A percentile compares a stretch with the other conserved stretches of the same genome.
These are phyloP conservation scores for Rhizopogon vulgaris DNA, from an alignment of 768 basidiomycete species.

Conservation along the genomic window DNA sequence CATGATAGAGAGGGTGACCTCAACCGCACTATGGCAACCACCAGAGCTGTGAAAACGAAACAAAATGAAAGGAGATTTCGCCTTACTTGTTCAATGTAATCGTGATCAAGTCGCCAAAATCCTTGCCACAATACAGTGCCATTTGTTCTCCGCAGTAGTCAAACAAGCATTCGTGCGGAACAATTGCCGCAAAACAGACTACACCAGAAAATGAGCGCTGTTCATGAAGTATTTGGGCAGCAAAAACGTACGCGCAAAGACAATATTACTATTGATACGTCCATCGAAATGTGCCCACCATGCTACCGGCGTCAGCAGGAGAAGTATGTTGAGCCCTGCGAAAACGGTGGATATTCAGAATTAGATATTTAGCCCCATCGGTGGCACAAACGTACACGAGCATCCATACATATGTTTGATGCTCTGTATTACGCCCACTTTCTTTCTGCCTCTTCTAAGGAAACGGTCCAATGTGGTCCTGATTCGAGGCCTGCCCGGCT, in stretches of 20 bases:
- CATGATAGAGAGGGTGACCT: slow-evolving; percentile 66
- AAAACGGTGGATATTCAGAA: neutral
- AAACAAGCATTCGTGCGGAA: slow-evolving; percentile 60
- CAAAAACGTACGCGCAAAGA: slow-evolving; percentile 40
- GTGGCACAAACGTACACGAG: slow-evolving; percentile 39
- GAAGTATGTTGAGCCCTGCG: slow-evolving; percentile 52
- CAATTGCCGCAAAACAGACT: slow-evolving; percentile 63
- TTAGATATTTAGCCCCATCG: neutral
- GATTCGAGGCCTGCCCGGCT: neutral
- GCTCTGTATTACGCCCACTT: slow-evolving; percentile 38
- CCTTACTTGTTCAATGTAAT: slow-evolving; percentile 62
- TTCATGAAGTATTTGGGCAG: neutral
- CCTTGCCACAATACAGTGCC: slow-evolving; percentile 42
- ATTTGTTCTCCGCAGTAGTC: slow-evolving; percentile 59
- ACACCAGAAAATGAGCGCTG: neutral
- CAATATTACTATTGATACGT: slow-evolving; percentile 18
- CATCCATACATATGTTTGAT: slow-evolving; percentile 41
- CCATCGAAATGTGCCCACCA: slow-evolving; percentile 50
- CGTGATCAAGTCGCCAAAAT: slow-evolving; percentile 61
- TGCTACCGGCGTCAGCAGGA: slow-evolving; percentile 53
- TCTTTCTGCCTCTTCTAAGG: slow-evolving; percentile 31
- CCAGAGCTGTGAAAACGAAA: neutral
- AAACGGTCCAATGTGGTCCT: slow-evolving; percentile 8
- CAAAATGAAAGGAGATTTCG: neutral
- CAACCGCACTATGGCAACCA: slow-evolving; percentile 45